Conservation (phyloP, 208 protist species). For the Wallacemonas sp. region DNA sequence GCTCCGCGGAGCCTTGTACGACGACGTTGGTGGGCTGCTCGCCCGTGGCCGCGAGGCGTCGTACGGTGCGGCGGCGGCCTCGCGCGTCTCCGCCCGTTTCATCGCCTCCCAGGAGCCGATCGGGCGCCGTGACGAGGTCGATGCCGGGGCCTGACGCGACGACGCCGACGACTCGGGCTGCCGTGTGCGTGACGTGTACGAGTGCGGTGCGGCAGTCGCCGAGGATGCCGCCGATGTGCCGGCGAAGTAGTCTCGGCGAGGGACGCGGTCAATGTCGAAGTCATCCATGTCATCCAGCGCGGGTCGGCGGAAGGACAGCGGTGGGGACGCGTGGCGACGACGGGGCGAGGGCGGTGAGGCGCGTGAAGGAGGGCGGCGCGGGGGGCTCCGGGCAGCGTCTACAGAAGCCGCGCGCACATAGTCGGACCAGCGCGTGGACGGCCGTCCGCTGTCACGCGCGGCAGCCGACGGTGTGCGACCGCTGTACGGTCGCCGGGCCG, state of each 20-base stretch:
- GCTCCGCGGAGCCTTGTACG: neutral
- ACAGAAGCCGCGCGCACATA: constrained; percentile 36
- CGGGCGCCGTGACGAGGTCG: neutral
- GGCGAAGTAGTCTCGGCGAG: constrained; percentile 15
- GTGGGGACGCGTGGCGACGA: neutral
- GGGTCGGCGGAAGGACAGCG: no score
- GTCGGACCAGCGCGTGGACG: constrained; percentile 43
- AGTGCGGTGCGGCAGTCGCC: no score
- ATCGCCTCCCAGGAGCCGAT: constrained; percentile 5
- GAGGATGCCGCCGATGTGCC: no score
- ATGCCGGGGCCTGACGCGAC: neutral
- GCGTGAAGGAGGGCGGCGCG: neutral
- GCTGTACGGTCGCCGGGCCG: neutral
- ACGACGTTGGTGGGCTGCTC: no score
- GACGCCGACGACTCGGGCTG: neutral
- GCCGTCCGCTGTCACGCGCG: constrained; percentile 1
- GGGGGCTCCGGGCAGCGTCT: neutral
- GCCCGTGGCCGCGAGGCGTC: no score
- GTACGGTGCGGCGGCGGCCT: no score
- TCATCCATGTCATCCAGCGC: neutral
- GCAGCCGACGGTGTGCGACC: neutral
- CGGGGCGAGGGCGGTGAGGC: neutral
- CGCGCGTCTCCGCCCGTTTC: neutral
- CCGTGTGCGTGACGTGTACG: neutral
- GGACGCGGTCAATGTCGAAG: constrained; percentile 14